Conservation (phyloP, 495 filamentous ascomycete species). For the Penicillium pancosmium region DNA sequence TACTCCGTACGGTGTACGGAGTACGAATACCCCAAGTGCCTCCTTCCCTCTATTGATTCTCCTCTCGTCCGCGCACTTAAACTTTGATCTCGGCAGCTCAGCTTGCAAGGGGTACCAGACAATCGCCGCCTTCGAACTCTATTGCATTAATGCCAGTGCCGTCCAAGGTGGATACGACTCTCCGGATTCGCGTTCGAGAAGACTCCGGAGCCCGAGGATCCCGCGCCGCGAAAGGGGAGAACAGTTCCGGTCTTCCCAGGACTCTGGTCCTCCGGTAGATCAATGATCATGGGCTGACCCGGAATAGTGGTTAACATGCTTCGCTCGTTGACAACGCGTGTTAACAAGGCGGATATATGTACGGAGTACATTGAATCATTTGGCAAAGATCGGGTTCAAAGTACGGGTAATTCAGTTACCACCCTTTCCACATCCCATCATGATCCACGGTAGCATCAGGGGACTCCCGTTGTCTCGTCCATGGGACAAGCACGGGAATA, state of each 20-base stretch:
- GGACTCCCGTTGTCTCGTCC: slow-evolving; percentile 1
- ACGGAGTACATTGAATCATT: no score
- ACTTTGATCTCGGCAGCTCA: background rate
- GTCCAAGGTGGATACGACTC: background rate
- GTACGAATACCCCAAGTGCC: no score
- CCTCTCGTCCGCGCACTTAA: background rate
- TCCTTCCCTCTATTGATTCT: background rate
- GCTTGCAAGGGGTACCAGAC: background rate
- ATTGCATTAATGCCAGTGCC: background rate
- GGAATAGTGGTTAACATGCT: slow-evolving; percentile 1
- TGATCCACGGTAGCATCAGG: background rate
- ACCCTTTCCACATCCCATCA: background rate
- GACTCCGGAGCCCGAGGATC: background rate
- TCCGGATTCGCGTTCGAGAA: slow-evolving; percentile 1
- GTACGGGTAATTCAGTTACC: no score
- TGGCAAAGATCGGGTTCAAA: no score
- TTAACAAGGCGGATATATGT: background rate
- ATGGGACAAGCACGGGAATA: slow-evolving; percentile 2
- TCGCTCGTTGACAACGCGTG: background rate
- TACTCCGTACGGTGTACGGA: background rate
- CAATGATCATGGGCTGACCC: background rate
- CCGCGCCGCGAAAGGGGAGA: background rate
- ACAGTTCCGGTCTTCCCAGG: background rate
- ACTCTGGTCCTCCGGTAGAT: slow-evolving; percentile 1
- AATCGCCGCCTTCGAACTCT: background rate